Conservation (phyloP, 2,329 filamentous ascomycete genomes). For the Talaromyces sp. region DNA sequence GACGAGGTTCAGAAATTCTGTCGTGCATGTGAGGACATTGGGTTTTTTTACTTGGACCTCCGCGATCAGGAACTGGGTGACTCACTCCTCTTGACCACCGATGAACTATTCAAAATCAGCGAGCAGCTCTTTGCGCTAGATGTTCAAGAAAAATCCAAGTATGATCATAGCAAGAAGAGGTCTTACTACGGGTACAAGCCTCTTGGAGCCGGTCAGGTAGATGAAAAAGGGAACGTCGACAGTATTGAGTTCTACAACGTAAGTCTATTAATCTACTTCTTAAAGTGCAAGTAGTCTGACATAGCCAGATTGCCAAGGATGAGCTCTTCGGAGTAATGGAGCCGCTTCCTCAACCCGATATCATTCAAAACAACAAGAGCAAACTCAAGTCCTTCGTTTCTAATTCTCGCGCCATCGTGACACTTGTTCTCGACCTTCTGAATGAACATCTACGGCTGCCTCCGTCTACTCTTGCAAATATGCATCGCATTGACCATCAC, state of each 20-base stretch:
- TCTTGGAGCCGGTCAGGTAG: conserved; percentile 47
- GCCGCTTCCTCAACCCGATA: conserved; percentile 41
- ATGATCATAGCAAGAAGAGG: conserved; percentile 50
- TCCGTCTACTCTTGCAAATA: conserved; percentile 39
- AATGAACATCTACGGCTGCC: conserved; percentile 46
- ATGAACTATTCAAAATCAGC: conserved; percentile 47
- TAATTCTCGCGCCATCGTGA: conserved; percentile 46
- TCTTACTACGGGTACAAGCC: conserved; percentile 56
- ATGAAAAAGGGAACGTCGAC: conserved; percentile 49
- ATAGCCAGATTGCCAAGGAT: conserved; percentile 49
- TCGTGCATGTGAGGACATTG: conserved; percentile 46
- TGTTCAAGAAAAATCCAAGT: conserved; percentile 52
- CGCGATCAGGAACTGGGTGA: conserved; percentile 36
- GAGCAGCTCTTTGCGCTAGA: conserved; percentile 48
- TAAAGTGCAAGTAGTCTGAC: neutral
- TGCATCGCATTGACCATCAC: conserved; percentile 44
- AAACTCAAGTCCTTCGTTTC: conserved; percentile 45
- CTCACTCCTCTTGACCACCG: conserved; percentile 42
- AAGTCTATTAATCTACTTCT: conserved; percentile 14
- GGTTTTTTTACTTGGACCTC: conserved; percentile 58
- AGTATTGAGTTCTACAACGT: conserved; percentile 57
- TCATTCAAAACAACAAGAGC: conserved; percentile 38
- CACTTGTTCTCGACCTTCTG: conserved; percentile 44
- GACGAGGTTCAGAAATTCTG: conserved; percentile 37
- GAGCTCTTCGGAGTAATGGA: conserved; percentile 45